Evolutionary conservation across 2,329 filamentous ascomycete genomes (phyloP).

Genomic region (Paraconiothyrium brasiliense): DNA sequence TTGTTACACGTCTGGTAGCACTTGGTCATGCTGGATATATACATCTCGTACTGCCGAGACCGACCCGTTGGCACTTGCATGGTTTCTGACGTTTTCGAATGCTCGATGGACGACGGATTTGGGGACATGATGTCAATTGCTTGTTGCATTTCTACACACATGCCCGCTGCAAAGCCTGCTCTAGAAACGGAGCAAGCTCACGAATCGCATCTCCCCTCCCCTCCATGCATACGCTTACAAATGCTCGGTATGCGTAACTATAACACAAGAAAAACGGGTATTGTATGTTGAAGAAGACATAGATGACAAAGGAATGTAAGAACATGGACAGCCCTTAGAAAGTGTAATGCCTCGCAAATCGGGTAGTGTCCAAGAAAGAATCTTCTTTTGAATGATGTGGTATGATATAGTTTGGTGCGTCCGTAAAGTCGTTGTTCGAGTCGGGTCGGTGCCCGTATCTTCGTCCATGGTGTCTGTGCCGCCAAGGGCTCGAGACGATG

Average conservation of each 20-base stretch:
- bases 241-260: constrained; percentile 13
- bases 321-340: constrained; percentile 1
- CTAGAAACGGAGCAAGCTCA: neutral
- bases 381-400: neutral
- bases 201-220: neutral
- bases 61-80: no score
- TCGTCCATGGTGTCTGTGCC: constrained; percentile 11
- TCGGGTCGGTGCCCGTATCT: constrained; percentile 16
- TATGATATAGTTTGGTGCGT: constrained; percentile 8
- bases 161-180: neutral
- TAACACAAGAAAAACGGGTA: constrained; percentile 22
- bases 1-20: no score
- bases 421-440: constrained; percentile 24
- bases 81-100: neutral
- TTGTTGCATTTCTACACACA: neutral
- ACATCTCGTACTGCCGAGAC: no score
- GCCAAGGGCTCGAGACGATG: constrained; percentile 1
- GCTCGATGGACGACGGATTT: neutral
- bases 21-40: no score
- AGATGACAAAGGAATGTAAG: constrained; percentile 13
- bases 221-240: neutral
- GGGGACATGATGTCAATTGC: constrained; percentile 7
- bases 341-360: neutral
- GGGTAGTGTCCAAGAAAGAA: constrained; percentile 4
- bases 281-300: constrained; percentile 13